Evolutionary conservation across 78 protist genomes (phyloP), one percentile per base, ranked within the genome.

Genomic region (Polysphondylium violaceum): DNA sequence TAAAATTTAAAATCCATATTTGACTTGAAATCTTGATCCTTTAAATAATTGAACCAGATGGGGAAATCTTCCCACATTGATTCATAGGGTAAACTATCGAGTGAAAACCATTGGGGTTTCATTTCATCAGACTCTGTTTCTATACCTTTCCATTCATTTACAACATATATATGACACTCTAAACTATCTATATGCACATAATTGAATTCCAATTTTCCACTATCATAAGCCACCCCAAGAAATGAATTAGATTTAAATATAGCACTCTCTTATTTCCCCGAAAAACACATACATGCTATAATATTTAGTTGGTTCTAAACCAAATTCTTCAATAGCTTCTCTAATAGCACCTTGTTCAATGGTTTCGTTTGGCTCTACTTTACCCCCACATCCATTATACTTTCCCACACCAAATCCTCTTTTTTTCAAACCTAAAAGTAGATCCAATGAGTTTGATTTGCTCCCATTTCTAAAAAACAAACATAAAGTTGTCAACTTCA

Each of bases 361-460:
- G 16, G 94, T 74, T 38, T 87, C 96, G 51, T 86, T 77, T 19
- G 43, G n/a, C 63, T 77, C 89, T 11, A 87, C 86, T 31, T 94
- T 94, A 4, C 96, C 96, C 6, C 96, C 96, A 56, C 56, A 73
- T 33, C 96, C 96, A 61, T 94, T 71, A 76, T 75, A 94, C 38
- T 73, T 76, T 21, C 76, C 87, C 25, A 27, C 41, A 21, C 96
- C 96, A 79, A 94, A 94, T 0, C 96, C 96, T 25, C 94, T 14
- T 53, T 88, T 88, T 40, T 94, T 94, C 4, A 67, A 47, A 36
- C 92, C 96, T 23, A 94, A 88, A n/a, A 94, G 65, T 12, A 93
- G 16, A 4, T 56, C 61, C 11, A 14, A 14, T 14, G 7, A 14
- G 53, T 47, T 47, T n/a, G n/a, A n/a, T 47, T 47, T 47, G 53